Evolutionary conservation across 768 basidiomycete genomes (phyloP).

Genomic region (Lactifluus hygrophoroides): DNA sequence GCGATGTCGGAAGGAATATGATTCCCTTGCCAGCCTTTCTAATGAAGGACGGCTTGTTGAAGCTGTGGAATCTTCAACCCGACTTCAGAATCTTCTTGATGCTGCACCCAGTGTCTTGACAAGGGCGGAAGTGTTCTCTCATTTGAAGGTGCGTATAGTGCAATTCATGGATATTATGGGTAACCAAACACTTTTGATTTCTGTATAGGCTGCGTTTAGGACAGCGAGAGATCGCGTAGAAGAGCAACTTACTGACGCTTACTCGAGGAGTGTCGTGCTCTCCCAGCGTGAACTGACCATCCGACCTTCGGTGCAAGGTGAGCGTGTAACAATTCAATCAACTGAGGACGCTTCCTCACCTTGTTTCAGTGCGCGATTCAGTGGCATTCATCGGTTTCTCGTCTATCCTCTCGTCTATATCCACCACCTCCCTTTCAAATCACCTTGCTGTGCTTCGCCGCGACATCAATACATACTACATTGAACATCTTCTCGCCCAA

Average conservation of each 20-base stretch:
- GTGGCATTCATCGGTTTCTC: constrained; percentile 41
- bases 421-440: constrained; percentile 42
- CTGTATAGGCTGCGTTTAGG: constrained; percentile 44
- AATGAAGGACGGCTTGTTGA: constrained; percentile 54
- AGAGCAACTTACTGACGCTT: constrained; percentile 67
- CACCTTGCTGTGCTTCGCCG: constrained; percentile 57
- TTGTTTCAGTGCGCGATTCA: constrained; percentile 48
- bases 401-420: constrained; percentile 51
- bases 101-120: constrained; percentile 43
- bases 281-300: constrained; percentile 43
- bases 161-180: background rate
- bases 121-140: constrained; percentile 42
- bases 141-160: constrained; percentile 46
- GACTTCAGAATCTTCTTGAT: constrained; percentile 38
- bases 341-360: background rate
- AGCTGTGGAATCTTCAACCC: constrained; percentile 40
- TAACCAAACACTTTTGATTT: background rate
- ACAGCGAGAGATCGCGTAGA: constrained; percentile 50
- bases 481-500: constrained; percentile 50
- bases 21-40: constrained; percentile 37
- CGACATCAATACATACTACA: constrained; percentile 49
- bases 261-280: constrained; percentile 47
- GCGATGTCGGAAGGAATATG: too few relatives aligned
- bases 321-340: constrained; percentile 26
- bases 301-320: constrained; percentile 41